phyloP scores from a whole-genome alignment of 2,329 filamentous ascomycete species.

The Fusarium sp. region DNA sequence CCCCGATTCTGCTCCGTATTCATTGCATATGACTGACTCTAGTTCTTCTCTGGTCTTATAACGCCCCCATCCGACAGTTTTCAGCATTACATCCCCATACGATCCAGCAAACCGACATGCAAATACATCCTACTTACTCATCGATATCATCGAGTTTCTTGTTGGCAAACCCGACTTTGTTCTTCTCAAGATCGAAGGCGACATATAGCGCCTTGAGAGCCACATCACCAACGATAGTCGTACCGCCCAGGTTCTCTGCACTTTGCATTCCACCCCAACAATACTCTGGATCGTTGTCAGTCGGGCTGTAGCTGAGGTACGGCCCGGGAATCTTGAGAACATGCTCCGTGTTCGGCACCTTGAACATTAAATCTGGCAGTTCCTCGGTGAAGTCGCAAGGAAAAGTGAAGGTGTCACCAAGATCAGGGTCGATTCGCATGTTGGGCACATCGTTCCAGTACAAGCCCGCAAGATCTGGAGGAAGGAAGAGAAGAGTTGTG shows the following conservation, averaged over 20 bases:
- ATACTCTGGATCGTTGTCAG: constrained; percentile 60
- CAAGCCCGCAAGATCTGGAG: constrained; percentile 64
- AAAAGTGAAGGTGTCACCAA: constrained; percentile 65
- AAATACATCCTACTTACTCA: constrained; percentile 8
- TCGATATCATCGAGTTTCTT: constrained; percentile 53
- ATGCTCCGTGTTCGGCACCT: constrained; percentile 62
- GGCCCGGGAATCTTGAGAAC: constrained; percentile 66
- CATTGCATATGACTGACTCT: constrained; percentile 18
- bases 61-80: constrained; percentile 5
- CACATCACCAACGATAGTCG: constrained; percentile 80
- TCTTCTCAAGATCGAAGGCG: constrained; percentile 71
- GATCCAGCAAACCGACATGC: neutral
- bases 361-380: constrained; percentile 70
- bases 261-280: constrained; percentile 85
- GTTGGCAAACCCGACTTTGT: constrained; percentile 58
- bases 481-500: constrained; percentile 73
- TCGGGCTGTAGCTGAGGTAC: constrained; percentile 67
- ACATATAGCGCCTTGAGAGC: constrained; percentile 84
- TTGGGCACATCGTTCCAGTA: constrained; percentile 70
- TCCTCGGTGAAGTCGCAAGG: constrained; percentile 65
- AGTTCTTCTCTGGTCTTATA: constrained; percentile 17
- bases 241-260: constrained; percentile 53
- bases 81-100: constrained; percentile 17
- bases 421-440: constrained; percentile 60
- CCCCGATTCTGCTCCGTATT: neutral